Evolutionary conservation across 2,329 filamentous ascomycete species (phyloP).

Genomic region (Westerdykella aurantiaca): DNA sequence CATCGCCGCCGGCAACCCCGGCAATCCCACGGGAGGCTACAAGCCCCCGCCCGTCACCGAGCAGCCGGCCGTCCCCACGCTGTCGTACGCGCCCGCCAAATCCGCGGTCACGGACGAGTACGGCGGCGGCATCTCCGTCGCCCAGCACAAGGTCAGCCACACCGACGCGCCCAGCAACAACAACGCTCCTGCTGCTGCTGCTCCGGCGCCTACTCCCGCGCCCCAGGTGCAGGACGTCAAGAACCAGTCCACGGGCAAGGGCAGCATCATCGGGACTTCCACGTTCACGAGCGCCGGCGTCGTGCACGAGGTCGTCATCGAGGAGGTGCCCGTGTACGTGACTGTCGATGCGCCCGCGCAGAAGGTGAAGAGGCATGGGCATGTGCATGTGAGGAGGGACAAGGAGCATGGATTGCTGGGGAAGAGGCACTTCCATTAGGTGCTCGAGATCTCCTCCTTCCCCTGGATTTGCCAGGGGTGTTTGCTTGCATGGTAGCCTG

Average conservation of each 20-base stretch:
- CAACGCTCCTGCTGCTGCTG: constrained; percentile 8
- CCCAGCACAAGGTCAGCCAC: constrained; percentile 13
- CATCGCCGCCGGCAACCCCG: constrained; percentile 16
- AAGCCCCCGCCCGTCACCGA: constrained; percentile 14
- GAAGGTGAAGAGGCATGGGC: constrained; percentile 19
- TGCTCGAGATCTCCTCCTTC: too few species aligned
- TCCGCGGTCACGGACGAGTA: constrained; percentile 26
- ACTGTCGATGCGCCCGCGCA: constrained; percentile 28
- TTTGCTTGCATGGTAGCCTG: too few species aligned
- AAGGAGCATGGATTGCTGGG: constrained; percentile 17
- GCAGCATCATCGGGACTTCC: constrained; percentile 35
- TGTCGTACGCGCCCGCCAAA: constrained; percentile 29
- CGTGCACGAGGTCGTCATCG: constrained; percentile 43
- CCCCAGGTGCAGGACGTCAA: constrained; percentile 12
- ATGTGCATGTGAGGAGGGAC: constrained; percentile 17
- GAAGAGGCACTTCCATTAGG: too few species aligned
- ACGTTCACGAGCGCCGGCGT: constrained; percentile 40
- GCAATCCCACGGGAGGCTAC: constrained; percentile 17
- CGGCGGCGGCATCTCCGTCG: constrained; percentile 33
- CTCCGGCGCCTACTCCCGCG: constrained; percentile 21
- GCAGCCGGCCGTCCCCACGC: constrained; percentile 25
- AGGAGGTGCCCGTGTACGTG: constrained; percentile 40
- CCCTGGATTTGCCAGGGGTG: too few species aligned
- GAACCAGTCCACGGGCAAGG: constrained; percentile 5
- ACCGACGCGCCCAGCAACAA: constrained; percentile 1